These are phyloP conservation scores for Ambrosia hybrid DNA, from an alignment of 140 eudicot genomes.

Conservation along the genomic window DNA sequence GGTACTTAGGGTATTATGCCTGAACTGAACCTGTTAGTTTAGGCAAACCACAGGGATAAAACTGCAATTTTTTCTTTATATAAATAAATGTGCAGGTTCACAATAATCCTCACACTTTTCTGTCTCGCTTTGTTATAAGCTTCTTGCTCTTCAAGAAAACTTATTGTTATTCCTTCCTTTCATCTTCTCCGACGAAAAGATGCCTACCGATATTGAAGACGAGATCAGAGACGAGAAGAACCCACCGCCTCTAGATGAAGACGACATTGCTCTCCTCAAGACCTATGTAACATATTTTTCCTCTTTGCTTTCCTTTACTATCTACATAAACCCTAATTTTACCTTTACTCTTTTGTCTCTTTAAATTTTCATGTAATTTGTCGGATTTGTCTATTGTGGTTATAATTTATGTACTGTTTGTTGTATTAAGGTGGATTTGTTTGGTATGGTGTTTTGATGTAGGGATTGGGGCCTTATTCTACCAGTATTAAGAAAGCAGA, in stretches of 20 bases:
- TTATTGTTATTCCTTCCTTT: background rate
- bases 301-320: background rate
- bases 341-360: background rate
- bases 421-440: background rate
- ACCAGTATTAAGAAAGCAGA: conserved; percentile 75
- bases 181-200: conserved; percentile 28
- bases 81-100: background rate
- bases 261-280: conserved; percentile 83
- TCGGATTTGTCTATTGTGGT: background rate
- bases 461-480: conserved; percentile 98
- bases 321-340: conserved; percentile 30
- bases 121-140: conserved; percentile 6
- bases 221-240: conserved; percentile 95
- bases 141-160: conserved; percentile 16
- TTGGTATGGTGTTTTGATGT: conserved; percentile 13
- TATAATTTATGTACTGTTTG: background rate
- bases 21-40: no score
- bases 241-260: conserved; percentile 86
- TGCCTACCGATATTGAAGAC: conserved; percentile 69
- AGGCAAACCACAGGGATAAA: no score
- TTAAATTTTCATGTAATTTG: background rate
- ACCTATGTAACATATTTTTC: conserved; percentile 77
- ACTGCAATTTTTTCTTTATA: no score
- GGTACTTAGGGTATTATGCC: no score
- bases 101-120: background rate